Percentiles rank a stretch among this genome's conserved stretches.
phyloP scores from a whole-genome alignment of 2,329 filamentous ascomycete species.

The Fusarium sp. region DNA sequence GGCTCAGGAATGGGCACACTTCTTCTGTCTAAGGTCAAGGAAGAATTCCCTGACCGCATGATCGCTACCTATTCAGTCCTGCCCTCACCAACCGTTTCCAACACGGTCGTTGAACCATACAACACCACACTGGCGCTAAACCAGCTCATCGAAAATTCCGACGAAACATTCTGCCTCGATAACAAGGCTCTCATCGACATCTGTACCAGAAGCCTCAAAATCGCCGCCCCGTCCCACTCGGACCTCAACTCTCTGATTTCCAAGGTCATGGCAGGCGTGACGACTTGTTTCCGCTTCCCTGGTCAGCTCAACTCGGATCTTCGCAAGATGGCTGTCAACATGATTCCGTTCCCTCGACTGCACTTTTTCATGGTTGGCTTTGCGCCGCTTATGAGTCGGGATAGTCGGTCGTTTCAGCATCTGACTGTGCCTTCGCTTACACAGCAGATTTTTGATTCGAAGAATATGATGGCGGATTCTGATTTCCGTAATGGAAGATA shows the following conservation, averaged over 20 bases:
- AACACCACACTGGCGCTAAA: constrained; percentile 99
- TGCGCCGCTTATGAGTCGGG: constrained; percentile 89
- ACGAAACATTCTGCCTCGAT: constrained; percentile 99
- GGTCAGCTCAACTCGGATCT: constrained; percentile 99
- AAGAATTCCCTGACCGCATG: constrained; percentile 99
- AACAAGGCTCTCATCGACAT: constrained; percentile 99
- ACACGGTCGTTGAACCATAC: constrained; percentile 99
- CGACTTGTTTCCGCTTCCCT: constrained; percentile 98
- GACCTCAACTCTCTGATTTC: constrained; percentile 99
- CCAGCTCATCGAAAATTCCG: constrained; percentile 99
- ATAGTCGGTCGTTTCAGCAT: constrained; percentile 93
- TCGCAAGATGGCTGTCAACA: constrained; percentile 99
- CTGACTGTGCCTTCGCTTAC: constrained; percentile 97
- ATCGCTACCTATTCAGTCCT: constrained; percentile 99
- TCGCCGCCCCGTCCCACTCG: constrained; percentile 96
- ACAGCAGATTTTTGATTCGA: constrained; percentile 99
- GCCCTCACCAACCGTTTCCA: constrained; percentile 98
- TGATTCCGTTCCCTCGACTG: constrained; percentile 99
- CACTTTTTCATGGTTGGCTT: constrained; percentile 99
- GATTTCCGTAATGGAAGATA: constrained; percentile 99
- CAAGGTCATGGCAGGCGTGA: constrained; percentile 99
- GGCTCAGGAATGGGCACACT: constrained; percentile 99
- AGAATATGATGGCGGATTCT: constrained; percentile 99
- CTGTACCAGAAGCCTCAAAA: constrained; percentile 99
- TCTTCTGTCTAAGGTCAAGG: constrained; percentile 99